Percentiles rank a stretch among this genome's conserved stretches.
Conservation (phyloP, 805 yeast species). For the Metschnikowia proteae region DNA sequence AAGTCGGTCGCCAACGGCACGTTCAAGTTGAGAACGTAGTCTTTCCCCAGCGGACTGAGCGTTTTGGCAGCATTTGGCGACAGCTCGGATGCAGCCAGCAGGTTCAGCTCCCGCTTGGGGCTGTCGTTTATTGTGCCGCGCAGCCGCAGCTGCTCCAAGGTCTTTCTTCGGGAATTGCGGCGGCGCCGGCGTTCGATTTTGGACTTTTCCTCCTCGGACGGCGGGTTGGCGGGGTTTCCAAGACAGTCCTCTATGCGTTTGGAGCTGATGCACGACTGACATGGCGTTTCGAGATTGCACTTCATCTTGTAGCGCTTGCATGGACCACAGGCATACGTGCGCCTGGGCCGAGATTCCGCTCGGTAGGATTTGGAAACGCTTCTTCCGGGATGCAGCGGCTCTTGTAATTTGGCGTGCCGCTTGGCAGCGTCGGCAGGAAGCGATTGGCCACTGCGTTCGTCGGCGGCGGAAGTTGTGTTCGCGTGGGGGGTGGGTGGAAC, state of each 20-base stretch:
- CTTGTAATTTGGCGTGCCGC: neutral
- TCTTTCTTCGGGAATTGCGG: slow-evolving; percentile 10
- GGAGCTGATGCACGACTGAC: slow-evolving; percentile 42
- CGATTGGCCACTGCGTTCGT: neutral
- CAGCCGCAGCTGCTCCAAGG: neutral
- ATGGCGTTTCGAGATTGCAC: slow-evolving; percentile 48
- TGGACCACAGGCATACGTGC: slow-evolving; percentile 56
- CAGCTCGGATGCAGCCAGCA: slow-evolving; percentile 2
- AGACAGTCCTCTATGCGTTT: slow-evolving; percentile 37
- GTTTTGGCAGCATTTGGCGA: slow-evolving; percentile 1
- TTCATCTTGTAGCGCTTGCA: slow-evolving; percentile 52
- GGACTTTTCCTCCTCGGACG: slow-evolving; percentile 35
- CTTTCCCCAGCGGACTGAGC: neutral
- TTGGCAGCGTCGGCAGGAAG: neutral
- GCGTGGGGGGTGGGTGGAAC: neutral
- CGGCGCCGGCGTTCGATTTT: slow-evolving; percentile 29
- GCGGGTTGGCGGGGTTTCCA: slow-evolving; percentile 43
- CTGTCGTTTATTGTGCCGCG: neutral
- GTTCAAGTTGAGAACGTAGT: slow-evolving; percentile 6
- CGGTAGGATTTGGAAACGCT: neutral
- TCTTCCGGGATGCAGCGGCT: neutral
- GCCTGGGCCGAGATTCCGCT: slow-evolving; percentile 23
- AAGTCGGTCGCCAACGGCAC: slow-evolving; percentile 10
- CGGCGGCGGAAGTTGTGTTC: neutral
- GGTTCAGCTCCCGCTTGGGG: slow-evolving; percentile 1